These are phyloP conservation scores for Suhomyces faveliae DNA, from an alignment of 805 yeast species.

Conservation along the genomic window DNA sequence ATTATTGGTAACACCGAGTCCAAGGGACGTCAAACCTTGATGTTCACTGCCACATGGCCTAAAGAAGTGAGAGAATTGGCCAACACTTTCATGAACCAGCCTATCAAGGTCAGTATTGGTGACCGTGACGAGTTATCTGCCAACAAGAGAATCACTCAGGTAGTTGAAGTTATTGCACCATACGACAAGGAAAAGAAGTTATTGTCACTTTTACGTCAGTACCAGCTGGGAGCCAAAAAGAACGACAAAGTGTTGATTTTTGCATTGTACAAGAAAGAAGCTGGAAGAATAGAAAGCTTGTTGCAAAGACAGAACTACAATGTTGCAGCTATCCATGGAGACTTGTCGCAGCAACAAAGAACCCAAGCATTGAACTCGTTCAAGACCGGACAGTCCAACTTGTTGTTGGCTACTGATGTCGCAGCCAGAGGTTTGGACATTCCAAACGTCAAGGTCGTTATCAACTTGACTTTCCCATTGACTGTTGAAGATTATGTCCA, in stretches of 20 bases:
- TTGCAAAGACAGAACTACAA: conserved; percentile 69
- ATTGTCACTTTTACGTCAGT: conserved; percentile 67
- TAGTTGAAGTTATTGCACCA: conserved; percentile 84
- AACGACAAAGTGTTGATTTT: conserved; percentile 86
- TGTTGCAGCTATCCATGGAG: conserved; percentile 96
- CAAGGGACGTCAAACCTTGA: conserved; percentile 76
- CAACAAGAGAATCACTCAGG: conserved; percentile 88
- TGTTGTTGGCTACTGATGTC: conserved; percentile 94
- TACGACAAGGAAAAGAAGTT: conserved; percentile 75
- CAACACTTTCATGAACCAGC: conserved; percentile 71
- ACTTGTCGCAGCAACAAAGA: conserved; percentile 87
- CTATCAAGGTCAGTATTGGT: conserved; percentile 92
- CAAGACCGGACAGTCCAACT: conserved; percentile 71
- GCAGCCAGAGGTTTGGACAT: conserved; percentile 98
- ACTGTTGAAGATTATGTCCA: conserved; percentile 97
- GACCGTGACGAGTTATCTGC: conserved; percentile 93
- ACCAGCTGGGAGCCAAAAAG: conserved; percentile 61
- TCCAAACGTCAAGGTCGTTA: conserved; percentile 94
- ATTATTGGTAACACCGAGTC: conserved; percentile 63
- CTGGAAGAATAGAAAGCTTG: conserved; percentile 80
- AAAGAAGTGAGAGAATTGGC: conserved; percentile 95
- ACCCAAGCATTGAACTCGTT: conserved; percentile 82
- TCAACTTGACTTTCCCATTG: conserved; percentile 92
- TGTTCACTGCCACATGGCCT: conserved; percentile 99
- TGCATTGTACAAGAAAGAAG: conserved; percentile 96